Percentiles rank a stretch among this genome's conserved stretches.
phyloP scores from a whole-genome alignment of 495 filamentous ascomycete species.

The Penicillium bialowiezense region DNA sequence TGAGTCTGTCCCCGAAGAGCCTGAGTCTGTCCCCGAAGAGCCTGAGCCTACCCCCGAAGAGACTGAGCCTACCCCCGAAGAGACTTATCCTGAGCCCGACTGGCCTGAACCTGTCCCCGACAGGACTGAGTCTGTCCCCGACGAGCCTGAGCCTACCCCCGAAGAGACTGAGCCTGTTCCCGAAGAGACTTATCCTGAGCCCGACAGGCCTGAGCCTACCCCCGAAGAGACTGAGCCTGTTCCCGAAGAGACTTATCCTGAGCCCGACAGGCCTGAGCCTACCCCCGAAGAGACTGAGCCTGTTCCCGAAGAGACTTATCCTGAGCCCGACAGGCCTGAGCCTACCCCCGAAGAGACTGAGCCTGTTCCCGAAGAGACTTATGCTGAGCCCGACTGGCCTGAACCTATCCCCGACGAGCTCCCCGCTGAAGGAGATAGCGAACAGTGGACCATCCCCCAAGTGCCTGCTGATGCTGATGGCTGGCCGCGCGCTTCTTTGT shows the following conservation, averaged over 20 bases:
- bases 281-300: neutral
- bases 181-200: neutral
- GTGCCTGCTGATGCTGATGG: no score
- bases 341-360: constrained; percentile 6
- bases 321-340: constrained; percentile 4
- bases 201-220: constrained; percentile 5
- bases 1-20: neutral
- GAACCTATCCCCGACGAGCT: no score
- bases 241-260: neutral
- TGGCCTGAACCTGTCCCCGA: constrained; percentile 2
- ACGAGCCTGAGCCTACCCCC: neutral
- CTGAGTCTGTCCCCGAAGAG: neutral
- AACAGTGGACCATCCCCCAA: no score
- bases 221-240: neutral
- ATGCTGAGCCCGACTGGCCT: neutral
- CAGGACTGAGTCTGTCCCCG: constrained; percentile 3
- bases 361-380: neutral
- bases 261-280: constrained; percentile 1
- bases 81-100: neutral
- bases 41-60: constrained; percentile 3
- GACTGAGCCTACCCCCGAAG: neutral
- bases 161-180: neutral
- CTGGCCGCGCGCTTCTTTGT: no score
- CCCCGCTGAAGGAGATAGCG: no score
- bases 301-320: no score